Evolutionary conservation across 2,329 filamentous ascomycete species (phyloP).

Genomic region (Fusarium mundagurra): DNA sequence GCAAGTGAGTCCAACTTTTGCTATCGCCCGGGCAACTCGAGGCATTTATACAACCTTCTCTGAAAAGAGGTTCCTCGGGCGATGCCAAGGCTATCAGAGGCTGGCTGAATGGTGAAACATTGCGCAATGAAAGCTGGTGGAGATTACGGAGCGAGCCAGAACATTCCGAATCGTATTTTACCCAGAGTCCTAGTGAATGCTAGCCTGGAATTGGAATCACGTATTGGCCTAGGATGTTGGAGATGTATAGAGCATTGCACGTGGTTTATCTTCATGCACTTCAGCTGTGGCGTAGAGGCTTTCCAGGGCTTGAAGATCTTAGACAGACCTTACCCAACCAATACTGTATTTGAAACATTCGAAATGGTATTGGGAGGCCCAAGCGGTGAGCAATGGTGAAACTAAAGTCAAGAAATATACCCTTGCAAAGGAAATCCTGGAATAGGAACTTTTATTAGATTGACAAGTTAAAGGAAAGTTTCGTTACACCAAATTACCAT

Average conservation of each 20-base stretch:
- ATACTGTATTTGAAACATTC: background rate
- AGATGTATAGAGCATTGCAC: background rate
- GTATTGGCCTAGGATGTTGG: background rate
- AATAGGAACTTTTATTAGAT: background rate
- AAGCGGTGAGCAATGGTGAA: accelerated
- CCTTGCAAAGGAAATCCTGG: background rate
- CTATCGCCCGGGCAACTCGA: background rate
- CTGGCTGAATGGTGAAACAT: constrained; percentile 2
- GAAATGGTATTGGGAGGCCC: accelerated
- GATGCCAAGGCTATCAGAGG: background rate
- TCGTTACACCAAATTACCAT: background rate
- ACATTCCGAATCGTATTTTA: background rate
- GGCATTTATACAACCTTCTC: accelerated
- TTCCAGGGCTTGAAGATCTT: accelerated
- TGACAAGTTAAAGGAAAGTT: no score
- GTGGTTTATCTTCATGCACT: accelerated
- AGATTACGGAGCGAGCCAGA: background rate
- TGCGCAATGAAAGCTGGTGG: background rate
- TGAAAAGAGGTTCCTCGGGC: accelerated
- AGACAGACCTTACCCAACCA: background rate
- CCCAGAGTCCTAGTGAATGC: accelerated
- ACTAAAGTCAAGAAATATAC: accelerated
- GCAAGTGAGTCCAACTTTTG: background rate
- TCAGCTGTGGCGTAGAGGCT: accelerated
- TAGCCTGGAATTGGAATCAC: accelerated